A percentile compares a stretch with the other conserved stretches of the same genome.
Evolutionary conservation across 2,329 filamentous ascomycete genomes (phyloP).

Genomic region (Aspergillus persii): DNA sequence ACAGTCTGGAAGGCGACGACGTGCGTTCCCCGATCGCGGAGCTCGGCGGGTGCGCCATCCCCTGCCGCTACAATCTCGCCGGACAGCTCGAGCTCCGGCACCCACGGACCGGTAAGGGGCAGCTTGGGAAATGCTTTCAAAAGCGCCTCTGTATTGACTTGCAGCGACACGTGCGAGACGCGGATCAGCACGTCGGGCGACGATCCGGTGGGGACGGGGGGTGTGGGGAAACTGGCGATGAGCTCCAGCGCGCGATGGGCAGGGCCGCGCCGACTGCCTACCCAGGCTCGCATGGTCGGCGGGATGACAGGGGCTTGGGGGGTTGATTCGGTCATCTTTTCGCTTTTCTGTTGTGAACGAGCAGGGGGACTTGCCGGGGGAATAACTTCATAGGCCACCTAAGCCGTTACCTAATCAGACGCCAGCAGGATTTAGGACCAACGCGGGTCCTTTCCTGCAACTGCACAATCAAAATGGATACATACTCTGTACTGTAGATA

Average conservation of each 20-base stretch:
- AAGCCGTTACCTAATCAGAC: too few relatives aligned
- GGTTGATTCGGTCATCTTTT: too few relatives aligned
- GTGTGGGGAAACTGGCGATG: background rate
- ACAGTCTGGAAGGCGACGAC: slow-evolving; percentile 15
- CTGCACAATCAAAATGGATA: too few relatives aligned
- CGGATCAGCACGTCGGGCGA: slow-evolving; percentile 18
- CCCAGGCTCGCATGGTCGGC: background rate
- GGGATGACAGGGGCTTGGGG: background rate
- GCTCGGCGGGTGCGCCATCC: slow-evolving; percentile 8
- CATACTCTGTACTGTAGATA: too few relatives aligned
- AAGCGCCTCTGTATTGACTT: slow-evolving; percentile 7
- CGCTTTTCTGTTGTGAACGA: too few relatives aligned
- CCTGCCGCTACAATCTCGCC: slow-evolving; percentile 17
- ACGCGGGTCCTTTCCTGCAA: too few relatives aligned
- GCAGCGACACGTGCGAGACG: slow-evolving; percentile 18
- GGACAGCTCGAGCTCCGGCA: slow-evolving; percentile 19
- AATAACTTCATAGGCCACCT: too few relatives aligned
- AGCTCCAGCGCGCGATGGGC: background rate
- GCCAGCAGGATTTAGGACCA: too few relatives aligned
- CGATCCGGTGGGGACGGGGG: background rate
- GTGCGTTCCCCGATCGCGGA: slow-evolving; percentile 11
- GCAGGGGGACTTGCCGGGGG: too few relatives aligned
- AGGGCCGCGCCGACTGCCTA: background rate
- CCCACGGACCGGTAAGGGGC: slow-evolving; percentile 11
- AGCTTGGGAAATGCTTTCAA: slow-evolving; percentile 12